These are phyloP conservation scores for Vaccinium vitisidaea DNA, from an alignment of 148 eudicot species.

Conservation along the genomic window DNA sequence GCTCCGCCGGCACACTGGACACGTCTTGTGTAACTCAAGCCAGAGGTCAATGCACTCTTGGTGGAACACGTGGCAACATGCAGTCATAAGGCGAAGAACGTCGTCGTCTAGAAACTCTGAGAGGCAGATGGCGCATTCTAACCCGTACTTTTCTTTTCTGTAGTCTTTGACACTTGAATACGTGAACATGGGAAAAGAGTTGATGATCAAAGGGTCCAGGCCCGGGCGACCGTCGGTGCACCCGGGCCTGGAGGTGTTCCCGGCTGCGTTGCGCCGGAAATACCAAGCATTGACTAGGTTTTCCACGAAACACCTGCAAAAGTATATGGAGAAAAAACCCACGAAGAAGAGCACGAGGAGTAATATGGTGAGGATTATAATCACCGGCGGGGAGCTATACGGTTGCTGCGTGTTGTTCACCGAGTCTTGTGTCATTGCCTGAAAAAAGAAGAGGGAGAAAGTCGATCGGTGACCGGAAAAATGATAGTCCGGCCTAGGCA, in stretches of 20 bases:
- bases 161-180: slow-evolving; percentile 61
- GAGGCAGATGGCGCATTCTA: slow-evolving; percentile 84
- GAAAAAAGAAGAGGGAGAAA: not conserved
- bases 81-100: slow-evolving; percentile 48
- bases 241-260: slow-evolving; percentile 30
- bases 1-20: slow-evolving; percentile 68
- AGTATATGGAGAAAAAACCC: slow-evolving; percentile 68
- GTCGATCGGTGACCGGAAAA: slow-evolving; percentile 3
- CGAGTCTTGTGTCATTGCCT: slow-evolving; percentile 24
- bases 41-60: slow-evolving; percentile 77
- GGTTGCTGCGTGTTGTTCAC: not conserved
- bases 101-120: slow-evolving; percentile 53
- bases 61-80: slow-evolving; percentile 76
- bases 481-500: not conserved
- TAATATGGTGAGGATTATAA: slow-evolving; percentile 54
- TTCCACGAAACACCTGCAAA: slow-evolving; percentile 66
- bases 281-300: slow-evolving; percentile 34
- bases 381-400: slow-evolving; percentile 43
- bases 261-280: slow-evolving; percentile 35
- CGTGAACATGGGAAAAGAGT: slow-evolving; percentile 56
- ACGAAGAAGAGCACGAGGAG: slow-evolving; percentile 55
- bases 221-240: slow-evolving; percentile 25
- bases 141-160: slow-evolving; percentile 48
- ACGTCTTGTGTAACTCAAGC: slow-evolving; percentile 68
- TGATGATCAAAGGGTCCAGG: slow-evolving; percentile 44